These are phyloP conservation scores for Aspergillus saccharolyticus DNA, from an alignment of 495 filamentous ascomycete species.

Conservation along the genomic window DNA sequence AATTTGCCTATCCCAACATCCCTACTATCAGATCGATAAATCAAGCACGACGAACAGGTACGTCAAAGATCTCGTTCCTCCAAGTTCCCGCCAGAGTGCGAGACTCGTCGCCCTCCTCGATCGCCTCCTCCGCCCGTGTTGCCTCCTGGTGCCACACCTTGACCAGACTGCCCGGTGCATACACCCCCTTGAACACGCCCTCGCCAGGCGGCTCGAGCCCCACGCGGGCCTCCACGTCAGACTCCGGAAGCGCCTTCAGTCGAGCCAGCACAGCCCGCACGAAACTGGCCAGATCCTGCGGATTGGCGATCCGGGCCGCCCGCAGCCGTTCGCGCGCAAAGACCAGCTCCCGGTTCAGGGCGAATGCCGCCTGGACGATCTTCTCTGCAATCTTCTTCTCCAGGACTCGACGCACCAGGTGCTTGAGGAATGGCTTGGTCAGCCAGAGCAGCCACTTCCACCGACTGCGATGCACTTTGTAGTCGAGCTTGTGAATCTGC, in stretches of 20 bases:
- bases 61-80: constrained; percentile 84
- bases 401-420: constrained; percentile 69
- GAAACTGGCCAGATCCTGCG: constrained; percentile 74
- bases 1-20: neutral
- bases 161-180: constrained; percentile 82
- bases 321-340: constrained; percentile 82
- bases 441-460: constrained; percentile 76
- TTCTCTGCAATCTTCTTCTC: constrained; percentile 71
- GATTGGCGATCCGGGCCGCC: constrained; percentile 76
- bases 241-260: constrained; percentile 61
- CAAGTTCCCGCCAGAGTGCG: constrained; percentile 47
- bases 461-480: constrained; percentile 65
- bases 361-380: constrained; percentile 63
- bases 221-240: constrained; percentile 66
- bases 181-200: constrained; percentile 76
- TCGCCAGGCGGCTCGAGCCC: constrained; percentile 57
- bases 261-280: constrained; percentile 74
- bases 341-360: constrained; percentile 76
- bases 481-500: constrained; percentile 80
- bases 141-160: constrained; percentile 84
- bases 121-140: constrained; percentile 56
- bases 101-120: constrained; percentile 50
- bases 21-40: too few species aligned
- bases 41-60: constrained; percentile 26
- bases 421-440: constrained; percentile 77